These are phyloP conservation scores for Rhizophora mangle DNA, from an alignment of 345 rosid genomes.

Conservation along the genomic window DNA sequence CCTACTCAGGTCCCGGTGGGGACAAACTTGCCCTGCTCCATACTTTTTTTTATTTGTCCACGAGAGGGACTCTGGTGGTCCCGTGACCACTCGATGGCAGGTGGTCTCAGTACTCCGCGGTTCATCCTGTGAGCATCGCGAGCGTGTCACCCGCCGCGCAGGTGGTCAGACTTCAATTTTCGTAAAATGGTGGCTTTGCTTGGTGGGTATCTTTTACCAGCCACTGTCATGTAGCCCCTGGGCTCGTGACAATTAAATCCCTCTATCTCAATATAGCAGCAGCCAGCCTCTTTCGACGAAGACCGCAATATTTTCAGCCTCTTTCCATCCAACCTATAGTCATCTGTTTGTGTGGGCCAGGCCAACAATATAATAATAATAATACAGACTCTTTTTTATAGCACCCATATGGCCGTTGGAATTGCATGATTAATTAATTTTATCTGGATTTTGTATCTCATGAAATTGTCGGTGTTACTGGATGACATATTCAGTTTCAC, in stretches of 20 bases:
- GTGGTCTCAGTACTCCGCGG: neutral
- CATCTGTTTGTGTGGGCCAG: no score
- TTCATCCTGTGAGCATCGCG: neutral
- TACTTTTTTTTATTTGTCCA: neutral
- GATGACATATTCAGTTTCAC: no score
- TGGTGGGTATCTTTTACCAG: neutral
- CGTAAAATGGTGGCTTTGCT: neutral
- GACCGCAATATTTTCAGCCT: neutral
- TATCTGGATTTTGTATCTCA: no score
- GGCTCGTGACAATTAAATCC: neutral
- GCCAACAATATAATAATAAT: no score
- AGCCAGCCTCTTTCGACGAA: neutral
- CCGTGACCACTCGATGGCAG: neutral
- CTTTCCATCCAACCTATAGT: no score
- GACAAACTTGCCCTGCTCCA: neutral
- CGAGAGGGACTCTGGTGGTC: neutral
- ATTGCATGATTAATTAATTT: no score
- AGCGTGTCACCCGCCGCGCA: neutral
- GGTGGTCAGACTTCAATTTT: conserved; percentile 9
- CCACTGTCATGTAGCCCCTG: neutral
- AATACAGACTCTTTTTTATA: no score
- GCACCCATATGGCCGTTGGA: no score
- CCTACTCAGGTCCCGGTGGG: neutral
- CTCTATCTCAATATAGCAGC: neutral
- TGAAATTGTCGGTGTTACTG: no score